Base-by-base conservation (phyloP, 495 filamentous ascomycete species). In the Cudoniella acicularis region DNA sequence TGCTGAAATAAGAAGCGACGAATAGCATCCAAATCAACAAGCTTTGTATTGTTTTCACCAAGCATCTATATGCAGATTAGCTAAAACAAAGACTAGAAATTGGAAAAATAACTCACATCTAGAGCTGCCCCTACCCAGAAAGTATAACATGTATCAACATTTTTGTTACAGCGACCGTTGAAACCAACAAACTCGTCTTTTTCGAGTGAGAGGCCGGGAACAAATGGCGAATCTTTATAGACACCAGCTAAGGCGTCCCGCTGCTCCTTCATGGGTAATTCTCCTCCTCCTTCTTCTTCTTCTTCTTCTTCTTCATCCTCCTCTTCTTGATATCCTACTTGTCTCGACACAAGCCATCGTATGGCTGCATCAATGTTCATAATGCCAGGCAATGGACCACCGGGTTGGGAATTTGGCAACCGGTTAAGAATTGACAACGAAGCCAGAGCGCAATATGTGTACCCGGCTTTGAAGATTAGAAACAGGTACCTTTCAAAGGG, bases 121-220 rank as follows among this genome's bases (percentile, higher is more conserved):
- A 98, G 71, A 4, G 90, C 83, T 10, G 82, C 92, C 24, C 78
- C 78, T 1, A 88, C 88, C 94, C 94, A 98, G 77, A 91, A 98
- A 4, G 82, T 84, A 71, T 98, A 98, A 72, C 94, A 98, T 1
- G 93, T 98, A 73, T 98, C 94, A 18, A 87, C 85, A 11, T 83
- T 70, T 68, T 98, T 98, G 74, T 96, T 96, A 60, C 79, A 82
- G 30, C 94, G 84, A 45, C 94, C 94, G 64, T 93, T 96, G 68
- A 95, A 90, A 21, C 90, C 93, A 6, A 77, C 70, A 78, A 73
- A 62, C 62, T 69, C 43, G 66, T 62, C 52, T 45, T 73, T 49
- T 56, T 70, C 42, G 47, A 71, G 42, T 59, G 63, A 46, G 50
- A 83, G 62, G 40, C 61, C 56, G 36, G 77, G 65, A 40, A 81